Conservation (phyloP, 805 yeast species). For the Barnettozyma vustinii region DNA sequence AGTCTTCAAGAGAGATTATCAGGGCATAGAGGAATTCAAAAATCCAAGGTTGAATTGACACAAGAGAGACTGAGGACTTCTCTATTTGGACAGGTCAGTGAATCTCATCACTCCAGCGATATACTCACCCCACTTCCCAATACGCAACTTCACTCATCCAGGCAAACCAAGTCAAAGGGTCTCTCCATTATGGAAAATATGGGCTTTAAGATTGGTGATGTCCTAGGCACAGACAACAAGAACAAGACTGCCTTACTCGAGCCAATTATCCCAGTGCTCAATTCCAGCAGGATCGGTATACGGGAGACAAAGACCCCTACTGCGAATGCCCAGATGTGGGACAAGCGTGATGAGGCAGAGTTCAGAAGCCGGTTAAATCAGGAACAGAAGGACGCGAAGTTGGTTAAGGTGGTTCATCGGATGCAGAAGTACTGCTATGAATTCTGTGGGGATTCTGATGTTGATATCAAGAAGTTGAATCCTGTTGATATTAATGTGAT, state of each 20-base stretch:
- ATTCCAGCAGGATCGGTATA: conserved; percentile 21
- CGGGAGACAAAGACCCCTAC: conserved; percentile 15
- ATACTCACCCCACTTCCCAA: conserved; percentile 5
- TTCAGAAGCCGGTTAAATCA: conserved; percentile 20
- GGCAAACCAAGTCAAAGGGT: conserved; percentile 33
- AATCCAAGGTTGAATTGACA: conserved; percentile 3
- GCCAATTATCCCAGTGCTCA: conserved; percentile 28
- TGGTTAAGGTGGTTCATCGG: conserved; percentile 18
- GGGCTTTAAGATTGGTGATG: conserved; percentile 49
- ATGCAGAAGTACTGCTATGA: conserved; percentile 40
- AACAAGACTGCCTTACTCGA: conserved; percentile 23
- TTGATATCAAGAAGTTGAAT: conserved; percentile 22
- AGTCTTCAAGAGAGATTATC: not conserved
- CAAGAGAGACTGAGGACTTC: conserved; percentile 14
- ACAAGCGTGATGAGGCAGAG: conserved; percentile 10
- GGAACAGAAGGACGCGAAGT: conserved; percentile 10
- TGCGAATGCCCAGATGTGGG: not conserved
- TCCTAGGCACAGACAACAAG: conserved; percentile 32
- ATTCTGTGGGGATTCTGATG: conserved; percentile 29
- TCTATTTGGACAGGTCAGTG: conserved; percentile 16
- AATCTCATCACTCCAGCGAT: not conserved
- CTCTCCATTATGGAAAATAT: conserved; percentile 50
- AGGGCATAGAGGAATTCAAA: not conserved
- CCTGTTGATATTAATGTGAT: conserved; percentile 32
- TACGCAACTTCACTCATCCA: not conserved